Base-by-base conservation (phyloP, 2,329 filamentous ascomycete genomes). In the Cordyceps militaris region DNA sequence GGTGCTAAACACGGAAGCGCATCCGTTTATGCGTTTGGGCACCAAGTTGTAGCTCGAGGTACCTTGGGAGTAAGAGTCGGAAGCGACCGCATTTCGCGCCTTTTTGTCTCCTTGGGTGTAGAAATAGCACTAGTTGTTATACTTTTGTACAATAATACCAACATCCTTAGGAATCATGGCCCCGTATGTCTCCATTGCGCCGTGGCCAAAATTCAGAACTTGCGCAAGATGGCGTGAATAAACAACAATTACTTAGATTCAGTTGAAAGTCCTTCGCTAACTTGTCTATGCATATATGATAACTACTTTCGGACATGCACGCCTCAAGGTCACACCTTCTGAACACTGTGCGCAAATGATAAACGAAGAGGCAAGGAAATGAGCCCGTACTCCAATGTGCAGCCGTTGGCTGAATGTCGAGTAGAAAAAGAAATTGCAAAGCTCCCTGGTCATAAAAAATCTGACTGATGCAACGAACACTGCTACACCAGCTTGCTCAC, bases 1-100 rank as follows among this genome's bases (percentile, higher is more conserved):
- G 71, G 85, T 90, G 43, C 73, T 85, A 51, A 82, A 80, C 59
- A 81, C 79, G 0, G 79, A 80, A 64, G 79, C 77, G 0, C 79
- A 82, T 63, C 79, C 79, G 0, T 66, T 76, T 24, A 65, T 60
- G 47, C 62, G 70, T 36, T 61, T 67, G 5, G 60, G 46, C 16
- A 30, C 36, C 6, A 56, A 42, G 40, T 34, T n/a, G 16, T 57
- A 52, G 14, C 24, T 23, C 5, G 8, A 11, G 23, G 13, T 1
- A 40, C 11, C 28, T 14, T 26, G 13, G n/a, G 10, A n/a, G n/a
- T n/a, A 5, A 4, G 14, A 32, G 38, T 32, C 43, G n/a, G 24
- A 10, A 16, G 19, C 6, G 3, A 14, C n/a, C 19, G 34, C 16
- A 23, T 47, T 14, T 2, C 19, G 10, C 4, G 3, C n/a, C 10